These are phyloP conservation scores for Penicillium salamii DNA, from an alignment of 495 filamentous ascomycete genomes.

Conservation along the genomic window DNA sequence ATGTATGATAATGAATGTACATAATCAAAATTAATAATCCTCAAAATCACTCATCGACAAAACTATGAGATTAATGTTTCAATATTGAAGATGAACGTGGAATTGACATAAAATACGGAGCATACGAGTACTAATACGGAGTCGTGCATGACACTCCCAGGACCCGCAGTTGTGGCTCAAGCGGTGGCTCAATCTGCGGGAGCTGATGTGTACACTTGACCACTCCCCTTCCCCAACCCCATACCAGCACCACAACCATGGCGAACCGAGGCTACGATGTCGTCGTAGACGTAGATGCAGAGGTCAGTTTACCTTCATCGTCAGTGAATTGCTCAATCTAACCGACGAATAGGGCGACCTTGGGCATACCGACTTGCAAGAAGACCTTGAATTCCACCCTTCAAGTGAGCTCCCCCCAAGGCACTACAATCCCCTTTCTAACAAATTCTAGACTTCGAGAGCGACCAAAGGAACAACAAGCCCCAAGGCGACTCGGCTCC, in stretches of 20 bases:
- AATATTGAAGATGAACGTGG: neutral
- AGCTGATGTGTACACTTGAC: conserved; percentile 32
- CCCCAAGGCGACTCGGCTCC: conserved; percentile 55
- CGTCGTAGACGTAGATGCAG: conserved; percentile 93
- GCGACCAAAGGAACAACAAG: conserved; percentile 53
- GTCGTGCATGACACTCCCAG: conserved; percentile 1
- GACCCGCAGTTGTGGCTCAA: conserved; percentile 21
- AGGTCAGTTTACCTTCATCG: conserved; percentile 50
- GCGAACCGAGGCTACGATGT: conserved; percentile 89
- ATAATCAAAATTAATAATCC: neutral
- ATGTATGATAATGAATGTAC: neutral
- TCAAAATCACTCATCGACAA: neutral
- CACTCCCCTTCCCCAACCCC: conserved; percentile 9
- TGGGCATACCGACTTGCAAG: conserved; percentile 95
- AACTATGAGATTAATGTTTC: neutral
- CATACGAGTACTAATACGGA: neutral
- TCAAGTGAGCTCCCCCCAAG: conserved; percentile 56
- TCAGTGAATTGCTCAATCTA: conserved; percentile 8
- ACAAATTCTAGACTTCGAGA: conserved; percentile 49
- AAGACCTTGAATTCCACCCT: conserved; percentile 98
- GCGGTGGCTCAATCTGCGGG: conserved; percentile 25
- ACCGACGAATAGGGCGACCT: conserved; percentile 73
- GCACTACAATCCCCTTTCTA: conserved; percentile 1
- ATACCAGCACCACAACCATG: conserved; percentile 51
- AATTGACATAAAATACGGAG: neutral